These are phyloP conservation scores for Harringtonia aguacate DNA, from an alignment of 2,329 filamentous ascomycete species.

Conservation along the genomic window DNA sequence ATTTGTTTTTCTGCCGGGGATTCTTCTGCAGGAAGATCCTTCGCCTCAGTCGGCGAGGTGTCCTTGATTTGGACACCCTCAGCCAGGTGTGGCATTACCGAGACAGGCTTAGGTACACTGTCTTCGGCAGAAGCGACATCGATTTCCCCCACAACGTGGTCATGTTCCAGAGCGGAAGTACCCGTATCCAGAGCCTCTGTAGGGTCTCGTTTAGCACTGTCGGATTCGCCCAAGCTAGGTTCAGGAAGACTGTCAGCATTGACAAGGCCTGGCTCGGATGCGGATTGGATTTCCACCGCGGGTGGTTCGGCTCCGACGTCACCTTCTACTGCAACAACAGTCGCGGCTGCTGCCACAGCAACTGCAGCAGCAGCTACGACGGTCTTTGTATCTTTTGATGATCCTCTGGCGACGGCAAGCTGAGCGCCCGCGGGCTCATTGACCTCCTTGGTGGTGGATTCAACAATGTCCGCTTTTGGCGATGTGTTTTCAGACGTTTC, in stretches of 20 bases:
- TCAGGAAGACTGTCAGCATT: slow-evolving; percentile 6
- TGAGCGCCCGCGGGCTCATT: no score
- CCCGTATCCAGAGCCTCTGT: slow-evolving; percentile 5
- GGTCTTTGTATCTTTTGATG: not conserved
- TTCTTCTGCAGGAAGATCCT: no score
- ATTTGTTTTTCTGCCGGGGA: no score
- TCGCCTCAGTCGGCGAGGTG: no score
- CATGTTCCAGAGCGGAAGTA: slow-evolving; percentile 1
- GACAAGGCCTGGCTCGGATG: not conserved
- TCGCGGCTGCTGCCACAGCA: slow-evolving; percentile 2
- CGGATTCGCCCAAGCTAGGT: slow-evolving; percentile 5
- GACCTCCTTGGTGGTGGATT: no score
- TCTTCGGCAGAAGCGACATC: slow-evolving; percentile 1
- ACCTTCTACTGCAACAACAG: slow-evolving; percentile 7
- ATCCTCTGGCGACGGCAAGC: no score
- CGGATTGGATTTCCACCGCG: not conserved
- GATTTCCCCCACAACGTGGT: not conserved
- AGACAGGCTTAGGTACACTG: slow-evolving; percentile 2
- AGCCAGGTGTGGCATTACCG: not conserved
- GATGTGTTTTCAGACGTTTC: no score
- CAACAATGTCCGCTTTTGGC: no score
- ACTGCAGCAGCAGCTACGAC: not conserved
- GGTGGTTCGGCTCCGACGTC: slow-evolving; percentile 1
- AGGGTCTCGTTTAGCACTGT: slow-evolving; percentile 7
- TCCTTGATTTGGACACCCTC: no score